Percentiles rank a stretch among this genome's conserved stretches.
Evolutionary conservation across 2,329 filamentous ascomycete genomes (phyloP).

Genomic region (Aureobasidium sp.): DNA sequence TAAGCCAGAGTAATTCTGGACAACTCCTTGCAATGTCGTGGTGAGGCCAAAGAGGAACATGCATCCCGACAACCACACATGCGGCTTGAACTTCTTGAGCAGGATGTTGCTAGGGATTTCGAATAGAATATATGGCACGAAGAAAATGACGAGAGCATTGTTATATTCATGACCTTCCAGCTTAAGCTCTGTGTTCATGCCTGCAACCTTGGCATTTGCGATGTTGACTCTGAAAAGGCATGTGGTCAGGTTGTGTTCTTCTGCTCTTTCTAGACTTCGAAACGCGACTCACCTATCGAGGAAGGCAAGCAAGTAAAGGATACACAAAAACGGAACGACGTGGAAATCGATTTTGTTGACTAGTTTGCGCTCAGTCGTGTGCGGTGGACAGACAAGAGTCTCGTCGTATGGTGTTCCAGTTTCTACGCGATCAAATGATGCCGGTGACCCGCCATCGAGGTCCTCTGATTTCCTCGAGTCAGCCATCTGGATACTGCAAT

Average conservation of each 20-base stretch:
- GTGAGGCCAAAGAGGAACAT: conserved; percentile 79
- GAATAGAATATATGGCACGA: conserved; percentile 47
- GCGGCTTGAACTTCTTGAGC: conserved; percentile 46
- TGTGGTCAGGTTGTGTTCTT: neutral
- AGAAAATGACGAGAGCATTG: conserved; percentile 48
- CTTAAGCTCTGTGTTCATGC: conserved; percentile 40
- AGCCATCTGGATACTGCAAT: neutral
- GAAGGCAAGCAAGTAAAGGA: conserved; percentile 46
- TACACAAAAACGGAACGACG: conserved; percentile 44
- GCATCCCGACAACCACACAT: conserved; percentile 53
- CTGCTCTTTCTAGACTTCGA: neutral
- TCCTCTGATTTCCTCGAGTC: conserved; percentile 6
- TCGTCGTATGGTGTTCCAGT: conserved; percentile 31
- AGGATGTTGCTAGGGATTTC: conserved; percentile 49
- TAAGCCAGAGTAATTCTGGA: conserved; percentile 69
- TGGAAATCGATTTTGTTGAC: conserved; percentile 40
- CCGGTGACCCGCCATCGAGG: neutral
- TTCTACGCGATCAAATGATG: conserved; percentile 1
- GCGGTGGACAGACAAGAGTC: conserved; percentile 38
- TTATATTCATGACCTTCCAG: conserved; percentile 43
- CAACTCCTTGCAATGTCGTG: conserved; percentile 68
- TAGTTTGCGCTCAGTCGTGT: conserved; percentile 44
- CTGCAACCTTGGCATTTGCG: conserved; percentile 47
- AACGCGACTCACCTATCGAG: conserved; percentile 33
- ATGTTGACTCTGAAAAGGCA: conserved; percentile 41